Conservation (phyloP, 371 early-diverging fungal genomes). For the Rhizopus arrhizus region DNA sequence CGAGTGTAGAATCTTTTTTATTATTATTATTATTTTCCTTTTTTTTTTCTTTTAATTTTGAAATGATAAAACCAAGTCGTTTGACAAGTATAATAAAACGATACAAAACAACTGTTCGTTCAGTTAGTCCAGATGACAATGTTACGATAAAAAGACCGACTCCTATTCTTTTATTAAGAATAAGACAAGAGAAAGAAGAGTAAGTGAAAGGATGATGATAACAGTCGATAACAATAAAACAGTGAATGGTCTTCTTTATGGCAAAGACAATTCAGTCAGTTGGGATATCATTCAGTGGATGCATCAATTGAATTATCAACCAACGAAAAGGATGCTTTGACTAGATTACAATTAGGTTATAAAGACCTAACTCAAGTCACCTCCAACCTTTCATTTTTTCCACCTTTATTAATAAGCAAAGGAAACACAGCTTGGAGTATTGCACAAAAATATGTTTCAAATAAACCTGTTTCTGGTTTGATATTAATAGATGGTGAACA, state of each 20-base stretch:
- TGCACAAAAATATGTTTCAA: conserved; percentile 43
- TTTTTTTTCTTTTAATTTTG: neutral
- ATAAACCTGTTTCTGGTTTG: conserved; percentile 45
- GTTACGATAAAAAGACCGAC: conserved; percentile 21
- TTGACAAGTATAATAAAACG: conserved; percentile 1
- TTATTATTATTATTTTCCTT: neutral
- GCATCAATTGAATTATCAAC: conserved; percentile 13
- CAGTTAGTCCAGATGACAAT: conserved; percentile 10
- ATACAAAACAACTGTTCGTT: conserved; percentile 9
- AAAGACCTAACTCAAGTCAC: conserved; percentile 31
- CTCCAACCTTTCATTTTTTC: conserved; percentile 37
- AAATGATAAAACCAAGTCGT: neutral
- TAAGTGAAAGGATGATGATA: neutral
- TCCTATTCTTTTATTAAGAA: conserved; percentile 22
- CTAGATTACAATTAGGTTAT: conserved; percentile 23
- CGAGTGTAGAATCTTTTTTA: no score
- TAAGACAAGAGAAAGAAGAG: conserved; percentile 10
- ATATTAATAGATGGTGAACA: conserved; percentile 18
- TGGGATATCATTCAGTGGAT: conserved; percentile 29
- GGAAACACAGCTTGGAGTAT: conserved; percentile 36
- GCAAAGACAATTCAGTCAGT: conserved; percentile 33
- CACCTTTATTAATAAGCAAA: conserved; percentile 41
- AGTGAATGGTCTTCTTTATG: conserved; percentile 21
- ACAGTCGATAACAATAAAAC: neutral
- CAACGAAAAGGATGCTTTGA: neutral